A percentile compares a stretch with the other conserved stretches of the same genome.
These are phyloP conservation scores for Ganoderma resinaceum DNA, from an alignment of 1,284 basidiomycete genomes.

Conservation along the genomic window DNA sequence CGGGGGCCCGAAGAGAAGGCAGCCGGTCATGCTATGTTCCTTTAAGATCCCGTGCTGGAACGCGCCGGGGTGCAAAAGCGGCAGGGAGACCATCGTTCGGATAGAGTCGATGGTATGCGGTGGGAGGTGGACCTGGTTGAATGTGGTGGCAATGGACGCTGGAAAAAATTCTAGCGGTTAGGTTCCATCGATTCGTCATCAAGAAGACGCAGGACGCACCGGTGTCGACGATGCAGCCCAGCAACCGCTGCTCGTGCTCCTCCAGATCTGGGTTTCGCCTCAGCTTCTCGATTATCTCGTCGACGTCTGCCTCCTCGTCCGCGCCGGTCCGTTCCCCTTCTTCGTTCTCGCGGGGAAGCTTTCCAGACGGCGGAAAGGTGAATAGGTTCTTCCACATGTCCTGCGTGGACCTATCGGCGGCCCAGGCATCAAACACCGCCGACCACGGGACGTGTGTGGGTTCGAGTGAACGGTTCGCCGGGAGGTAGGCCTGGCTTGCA, in stretches of 20 bases:
- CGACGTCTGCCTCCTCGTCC: conserved; percentile 50
- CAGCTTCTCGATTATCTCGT: conserved; percentile 78
- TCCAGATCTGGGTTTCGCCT: conserved; percentile 80
- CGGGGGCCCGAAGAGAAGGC: conserved; percentile 89
- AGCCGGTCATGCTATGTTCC: conserved; percentile 88
- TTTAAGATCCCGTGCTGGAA: conserved; percentile 93
- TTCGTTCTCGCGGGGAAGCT: conserved; percentile 45
- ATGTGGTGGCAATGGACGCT: conserved; percentile 83
- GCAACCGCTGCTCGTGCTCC: conserved; percentile 76
- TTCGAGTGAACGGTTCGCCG: conserved; percentile 51
- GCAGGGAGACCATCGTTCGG: conserved; percentile 90
- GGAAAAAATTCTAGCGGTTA: conserved; percentile 24
- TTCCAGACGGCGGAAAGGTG: conserved; percentile 49
- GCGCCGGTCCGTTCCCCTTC: conserved; percentile 46
- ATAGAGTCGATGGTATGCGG: conserved; percentile 87
- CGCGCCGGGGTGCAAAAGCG: conserved; percentile 88
- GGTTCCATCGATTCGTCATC: conserved; percentile 13
- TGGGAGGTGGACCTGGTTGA: conserved; percentile 89
- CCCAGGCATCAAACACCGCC: conserved; percentile 69
- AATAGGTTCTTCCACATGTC: conserved; percentile 63
- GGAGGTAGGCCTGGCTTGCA: conserved; percentile 36
- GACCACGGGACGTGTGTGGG: conserved; percentile 70
- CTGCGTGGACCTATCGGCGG: conserved; percentile 54
- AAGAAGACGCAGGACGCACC: conserved; percentile 49
- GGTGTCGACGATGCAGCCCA: conserved; percentile 86